Percentiles rank a stretch among this genome's conserved stretches.
These are phyloP conservation scores for Tricladium varicosporioides DNA, from an alignment of 2,329 filamentous ascomycete genomes.

Conservation along the genomic window DNA sequence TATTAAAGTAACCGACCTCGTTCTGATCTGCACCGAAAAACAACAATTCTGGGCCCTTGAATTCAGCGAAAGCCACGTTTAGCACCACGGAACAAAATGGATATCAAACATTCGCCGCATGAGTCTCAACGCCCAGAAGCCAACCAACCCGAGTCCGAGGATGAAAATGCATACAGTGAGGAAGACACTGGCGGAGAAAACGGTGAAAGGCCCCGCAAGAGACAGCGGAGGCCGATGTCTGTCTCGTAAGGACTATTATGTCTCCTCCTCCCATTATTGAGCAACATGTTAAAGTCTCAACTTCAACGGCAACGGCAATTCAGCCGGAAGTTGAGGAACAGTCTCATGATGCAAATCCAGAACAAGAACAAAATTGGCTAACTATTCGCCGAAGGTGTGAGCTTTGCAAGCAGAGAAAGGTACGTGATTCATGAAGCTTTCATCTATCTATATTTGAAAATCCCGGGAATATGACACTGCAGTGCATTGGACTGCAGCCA, in stretches of 20 bases:
- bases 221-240: constrained; percentile 46
- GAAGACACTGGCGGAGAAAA: constrained; percentile 34
- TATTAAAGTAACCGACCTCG: constrained; percentile 24
- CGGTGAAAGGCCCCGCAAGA: constrained; percentile 40
- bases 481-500: background rate
- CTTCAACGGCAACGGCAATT: constrained; percentile 14
- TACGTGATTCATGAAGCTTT: constrained; percentile 36
- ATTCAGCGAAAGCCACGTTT: constrained; percentile 1
- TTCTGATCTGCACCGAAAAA: constrained; percentile 29
- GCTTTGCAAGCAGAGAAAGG: constrained; percentile 78
- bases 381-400: constrained; percentile 57
- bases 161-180: constrained; percentile 31
- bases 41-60: constrained; percentile 10
- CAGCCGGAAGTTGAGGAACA: constrained; percentile 17
- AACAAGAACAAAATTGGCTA: constrained; percentile 30
- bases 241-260: constrained; percentile 44
- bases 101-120: constrained; percentile 31
- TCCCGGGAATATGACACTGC: background rate
- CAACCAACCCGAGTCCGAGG: constrained; percentile 33
- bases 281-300: constrained; percentile 14
- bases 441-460: background rate
- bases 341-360: constrained; percentile 13
- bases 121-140: constrained; percentile 23
- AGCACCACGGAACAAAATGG: constrained; percentile 24
- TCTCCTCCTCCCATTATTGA: constrained; percentile 23